Evolutionary conservation across 768 basidiomycete species (phyloP).

Genomic region (Lentinula detonsa): DNA sequence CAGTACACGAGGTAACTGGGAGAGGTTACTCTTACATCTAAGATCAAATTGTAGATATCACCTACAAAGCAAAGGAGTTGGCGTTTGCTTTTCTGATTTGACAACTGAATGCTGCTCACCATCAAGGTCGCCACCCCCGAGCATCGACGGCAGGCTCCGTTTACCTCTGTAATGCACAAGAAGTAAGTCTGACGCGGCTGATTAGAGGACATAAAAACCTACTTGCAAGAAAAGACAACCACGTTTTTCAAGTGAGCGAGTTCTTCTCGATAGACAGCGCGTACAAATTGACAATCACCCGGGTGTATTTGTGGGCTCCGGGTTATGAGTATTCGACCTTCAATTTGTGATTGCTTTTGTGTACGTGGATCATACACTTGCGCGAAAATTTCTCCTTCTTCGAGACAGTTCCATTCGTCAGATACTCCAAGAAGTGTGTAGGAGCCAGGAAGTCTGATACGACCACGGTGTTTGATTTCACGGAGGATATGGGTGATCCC

Average conservation of each 20-base stretch:
- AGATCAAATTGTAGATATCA: conserved; percentile 44
- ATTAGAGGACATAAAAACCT: conserved; percentile 5
- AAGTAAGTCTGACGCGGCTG: background rate
- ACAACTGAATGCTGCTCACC: conserved; percentile 30
- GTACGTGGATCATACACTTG: conserved; percentile 26
- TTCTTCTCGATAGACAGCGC: conserved; percentile 31
- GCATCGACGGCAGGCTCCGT: conserved; percentile 37
- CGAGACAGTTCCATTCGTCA: conserved; percentile 42
- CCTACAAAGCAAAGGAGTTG: conserved; percentile 14
- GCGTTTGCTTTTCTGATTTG: conserved; percentile 9
- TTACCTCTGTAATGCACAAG: conserved; percentile 24
- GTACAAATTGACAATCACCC: conserved; percentile 36
- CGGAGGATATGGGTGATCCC: conserved; percentile 40
- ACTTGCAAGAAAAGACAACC: conserved; percentile 47
- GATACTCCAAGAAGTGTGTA: conserved; percentile 46
- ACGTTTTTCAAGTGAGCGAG: conserved; percentile 36
- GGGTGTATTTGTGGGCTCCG: conserved; percentile 51
- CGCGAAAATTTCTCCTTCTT: conserved; percentile 43
- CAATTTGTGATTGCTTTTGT: conserved; percentile 18
- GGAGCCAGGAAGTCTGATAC: conserved; percentile 42
- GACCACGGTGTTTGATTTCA: conserved; percentile 44
- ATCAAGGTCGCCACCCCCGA: conserved; percentile 51
- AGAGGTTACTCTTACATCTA: conserved; percentile 24
- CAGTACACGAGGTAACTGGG: background rate
- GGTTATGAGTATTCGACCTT: conserved; percentile 37